Percentiles rank a stretch among this genome's conserved stretches.
phyloP scores from a whole-genome alignment of 2,329 filamentous ascomycete species.

The Fusarium newnesense region DNA sequence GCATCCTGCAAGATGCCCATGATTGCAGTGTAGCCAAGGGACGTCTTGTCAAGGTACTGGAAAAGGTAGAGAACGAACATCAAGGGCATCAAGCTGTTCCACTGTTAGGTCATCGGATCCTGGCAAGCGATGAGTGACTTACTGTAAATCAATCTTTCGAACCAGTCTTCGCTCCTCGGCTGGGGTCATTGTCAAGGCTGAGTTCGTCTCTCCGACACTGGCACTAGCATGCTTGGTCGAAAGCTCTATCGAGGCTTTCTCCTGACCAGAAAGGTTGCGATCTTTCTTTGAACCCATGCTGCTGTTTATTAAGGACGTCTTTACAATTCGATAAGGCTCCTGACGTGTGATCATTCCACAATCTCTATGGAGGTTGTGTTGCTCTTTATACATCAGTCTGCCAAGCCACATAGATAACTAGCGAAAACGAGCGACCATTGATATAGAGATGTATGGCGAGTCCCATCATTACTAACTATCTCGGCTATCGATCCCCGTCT shows the following conservation, averaged over 20 bases:
- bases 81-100: not conserved
- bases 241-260: not conserved
- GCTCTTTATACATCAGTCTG: not conserved
- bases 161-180: not conserved
- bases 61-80: not conserved
- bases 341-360: not conserved
- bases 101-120: not conserved
- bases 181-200: not conserved
- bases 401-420: not conserved
- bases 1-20: not conserved
- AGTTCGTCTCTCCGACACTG: not conserved
- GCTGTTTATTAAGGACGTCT: not conserved
- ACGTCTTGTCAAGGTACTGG: not conserved
- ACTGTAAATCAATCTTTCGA: not conserved
- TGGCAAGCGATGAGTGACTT: not conserved
- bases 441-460: too few relatives aligned
- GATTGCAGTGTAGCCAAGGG: not conserved
- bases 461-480: not conserved
- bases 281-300: not conserved
- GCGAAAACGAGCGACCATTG: not conserved
- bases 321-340: not conserved
- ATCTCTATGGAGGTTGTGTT: not conserved
- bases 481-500: not conserved
- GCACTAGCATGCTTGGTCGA: not conserved
- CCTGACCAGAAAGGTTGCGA: not conserved